A percentile compares a stretch with the other conserved stretches of the same genome.
Evolutionary conservation across 179 eudicot species (phyloP).

Genomic region (Amaranthus tricolor): DNA sequence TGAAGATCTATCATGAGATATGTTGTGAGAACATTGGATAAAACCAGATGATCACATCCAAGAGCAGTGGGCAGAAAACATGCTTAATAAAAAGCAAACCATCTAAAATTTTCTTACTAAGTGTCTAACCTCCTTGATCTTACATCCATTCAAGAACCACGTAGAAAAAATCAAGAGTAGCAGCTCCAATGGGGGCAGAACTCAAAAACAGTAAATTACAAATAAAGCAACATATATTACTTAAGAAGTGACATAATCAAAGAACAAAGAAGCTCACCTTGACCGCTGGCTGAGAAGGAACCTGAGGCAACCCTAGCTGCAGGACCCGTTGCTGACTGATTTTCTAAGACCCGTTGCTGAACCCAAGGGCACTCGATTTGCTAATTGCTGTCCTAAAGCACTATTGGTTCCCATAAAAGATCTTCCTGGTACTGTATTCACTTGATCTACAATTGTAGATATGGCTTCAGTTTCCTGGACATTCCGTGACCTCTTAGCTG

Average conservation of each 20-base stretch:
- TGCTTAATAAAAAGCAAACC: too few relatives aligned
- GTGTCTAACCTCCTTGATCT: background rate
- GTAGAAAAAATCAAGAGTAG: constrained; percentile 4
- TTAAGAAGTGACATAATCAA: background rate
- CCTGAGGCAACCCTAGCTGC: constrained; percentile 45
- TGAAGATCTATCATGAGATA: constrained; percentile 1
- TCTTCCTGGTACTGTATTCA: constrained; percentile 29
- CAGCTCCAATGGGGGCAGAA: background rate
- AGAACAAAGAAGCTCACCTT: constrained; percentile 36
- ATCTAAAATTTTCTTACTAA: background rate
- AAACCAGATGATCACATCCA: background rate
- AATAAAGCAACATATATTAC: background rate
- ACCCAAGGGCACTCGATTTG: constrained; percentile 31
- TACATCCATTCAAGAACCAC: background rate
- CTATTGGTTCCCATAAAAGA: constrained; percentile 42
- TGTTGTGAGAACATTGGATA: background rate
- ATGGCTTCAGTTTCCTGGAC: constrained; percentile 32
- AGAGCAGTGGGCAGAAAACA: background rate
- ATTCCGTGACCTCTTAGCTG: constrained; percentile 61
- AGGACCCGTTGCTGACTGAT: constrained; percentile 25
- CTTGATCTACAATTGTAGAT: constrained; percentile 23
- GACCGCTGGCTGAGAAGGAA: constrained; percentile 42
- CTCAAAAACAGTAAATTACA: background rate
- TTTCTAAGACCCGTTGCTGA: constrained; percentile 39
- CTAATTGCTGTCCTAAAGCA: constrained; percentile 31